Conservation (phyloP, 805 yeast genomes). For the Starmerella gropengiesseri region DNA sequence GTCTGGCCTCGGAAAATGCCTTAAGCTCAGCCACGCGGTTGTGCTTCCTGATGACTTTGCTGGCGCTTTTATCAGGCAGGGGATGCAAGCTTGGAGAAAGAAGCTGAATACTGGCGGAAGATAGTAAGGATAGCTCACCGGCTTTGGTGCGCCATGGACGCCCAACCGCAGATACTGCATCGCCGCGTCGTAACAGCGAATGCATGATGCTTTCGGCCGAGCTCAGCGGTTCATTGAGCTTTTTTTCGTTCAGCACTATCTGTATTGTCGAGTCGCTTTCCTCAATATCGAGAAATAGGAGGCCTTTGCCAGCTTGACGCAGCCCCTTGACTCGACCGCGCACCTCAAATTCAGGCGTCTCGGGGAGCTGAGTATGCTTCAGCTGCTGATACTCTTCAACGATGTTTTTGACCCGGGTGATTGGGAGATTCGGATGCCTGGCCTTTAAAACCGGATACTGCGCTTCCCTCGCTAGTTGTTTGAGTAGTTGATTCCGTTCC, state of each 20-base stretch:
- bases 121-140: constrained; percentile 67
- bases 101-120: constrained; percentile 39
- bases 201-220: constrained; percentile 35
- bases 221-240: constrained; percentile 31
- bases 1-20: constrained; percentile 43
- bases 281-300: constrained; percentile 57
- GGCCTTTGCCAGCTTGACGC: constrained; percentile 56
- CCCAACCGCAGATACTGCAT: constrained; percentile 56
- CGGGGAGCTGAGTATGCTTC: constrained; percentile 12
- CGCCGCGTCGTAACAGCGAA: constrained; percentile 54
- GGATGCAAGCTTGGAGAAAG: constrained; percentile 62
- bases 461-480: neutral
- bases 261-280: constrained; percentile 47
- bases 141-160: constrained; percentile 62
- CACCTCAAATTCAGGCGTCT: constrained; percentile 14
- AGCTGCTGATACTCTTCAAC: constrained; percentile 1
- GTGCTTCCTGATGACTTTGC: constrained; percentile 45
- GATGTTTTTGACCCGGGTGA: constrained; percentile 5
- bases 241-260: constrained; percentile 46
- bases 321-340: constrained; percentile 49
- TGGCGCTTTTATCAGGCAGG: constrained; percentile 52
- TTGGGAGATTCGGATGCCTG: constrained; percentile 1
- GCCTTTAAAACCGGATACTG: constrained; percentile 14
- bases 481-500: constrained; percentile 19
- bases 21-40: constrained; percentile 68